Conservation (phyloP, 768 basidiomycete species). For the Boletellus sp. region DNA sequence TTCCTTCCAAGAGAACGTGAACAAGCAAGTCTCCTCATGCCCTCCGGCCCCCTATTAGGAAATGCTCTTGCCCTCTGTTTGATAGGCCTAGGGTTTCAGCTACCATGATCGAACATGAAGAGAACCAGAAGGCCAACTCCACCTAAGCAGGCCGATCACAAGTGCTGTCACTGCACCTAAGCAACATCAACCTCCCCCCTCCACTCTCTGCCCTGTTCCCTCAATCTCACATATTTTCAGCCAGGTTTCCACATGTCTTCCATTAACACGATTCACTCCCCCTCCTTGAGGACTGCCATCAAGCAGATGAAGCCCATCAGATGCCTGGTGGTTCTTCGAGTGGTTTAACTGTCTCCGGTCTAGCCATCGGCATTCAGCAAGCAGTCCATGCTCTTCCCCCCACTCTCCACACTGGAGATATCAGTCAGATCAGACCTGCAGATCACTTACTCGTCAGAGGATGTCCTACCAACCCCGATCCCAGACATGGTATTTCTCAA, state of each 20-base stretch:
- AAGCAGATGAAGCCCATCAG: background rate
- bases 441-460: no score
- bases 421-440: no score
- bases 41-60: no score
- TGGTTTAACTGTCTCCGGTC: background rate
- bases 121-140: no score
- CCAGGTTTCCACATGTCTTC: background rate
- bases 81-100: constrained; percentile 51
- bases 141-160: no score
- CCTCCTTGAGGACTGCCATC: constrained; percentile 1
- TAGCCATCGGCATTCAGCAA: constrained; percentile 4
- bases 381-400: background rate
- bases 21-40: no score
- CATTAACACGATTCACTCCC: background rate
- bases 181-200: no score
- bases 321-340: constrained; percentile 16
- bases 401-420: background rate
- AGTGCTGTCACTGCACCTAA: no score
- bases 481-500: background rate
- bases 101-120: background rate
- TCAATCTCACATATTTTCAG: background rate
- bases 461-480: no score
- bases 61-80: no score
- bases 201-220: background rate
- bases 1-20: constrained; percentile 7